phyloP scores from a whole-genome alignment of 2,329 filamentous ascomycete species.

The Dothiorella sarmentorum region DNA sequence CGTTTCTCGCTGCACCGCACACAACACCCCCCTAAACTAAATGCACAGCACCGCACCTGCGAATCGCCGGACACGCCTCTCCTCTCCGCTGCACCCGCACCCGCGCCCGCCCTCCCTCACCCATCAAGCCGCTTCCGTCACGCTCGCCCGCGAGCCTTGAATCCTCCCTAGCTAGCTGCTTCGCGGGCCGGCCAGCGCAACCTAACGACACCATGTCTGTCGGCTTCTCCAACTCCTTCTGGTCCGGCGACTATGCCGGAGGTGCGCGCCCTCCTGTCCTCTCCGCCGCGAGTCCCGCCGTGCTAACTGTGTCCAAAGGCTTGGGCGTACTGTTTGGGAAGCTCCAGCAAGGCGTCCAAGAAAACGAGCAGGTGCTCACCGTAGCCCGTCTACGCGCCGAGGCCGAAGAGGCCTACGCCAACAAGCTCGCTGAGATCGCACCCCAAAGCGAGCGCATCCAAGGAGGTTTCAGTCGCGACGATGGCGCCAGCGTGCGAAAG shows the following conservation, averaged over 20 bases:
- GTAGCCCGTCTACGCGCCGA: constrained; percentile 93
- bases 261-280: constrained; percentile 53
- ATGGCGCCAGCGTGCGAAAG: constrained; percentile 94
- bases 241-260: constrained; percentile 96
- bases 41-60: background rate
- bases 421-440: constrained; percentile 75
- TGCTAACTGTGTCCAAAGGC: constrained; percentile 45
- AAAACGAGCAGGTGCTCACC: constrained; percentile 90
- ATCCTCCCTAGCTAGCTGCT: constrained; percentile 4
- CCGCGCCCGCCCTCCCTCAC: background rate
- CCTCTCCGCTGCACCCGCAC: background rate
- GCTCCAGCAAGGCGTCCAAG: constrained; percentile 90
- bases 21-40: constrained; percentile 6
- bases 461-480: constrained; percentile 84
- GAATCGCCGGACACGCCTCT: background rate
- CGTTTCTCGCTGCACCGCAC: constrained; percentile 4
- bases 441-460: constrained; percentile 75
- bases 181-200: constrained; percentile 16
- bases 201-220: constrained; percentile 23
- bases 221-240: constrained; percentile 91
- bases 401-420: constrained; percentile 85
- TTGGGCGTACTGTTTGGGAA: constrained; percentile 94
- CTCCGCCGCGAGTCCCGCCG: constrained; percentile 6
- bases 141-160: background rate
- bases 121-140: background rate